phyloP scores from a whole-genome alignment of 2,329 filamentous ascomycete species.

The Daldinia sp. region DNA sequence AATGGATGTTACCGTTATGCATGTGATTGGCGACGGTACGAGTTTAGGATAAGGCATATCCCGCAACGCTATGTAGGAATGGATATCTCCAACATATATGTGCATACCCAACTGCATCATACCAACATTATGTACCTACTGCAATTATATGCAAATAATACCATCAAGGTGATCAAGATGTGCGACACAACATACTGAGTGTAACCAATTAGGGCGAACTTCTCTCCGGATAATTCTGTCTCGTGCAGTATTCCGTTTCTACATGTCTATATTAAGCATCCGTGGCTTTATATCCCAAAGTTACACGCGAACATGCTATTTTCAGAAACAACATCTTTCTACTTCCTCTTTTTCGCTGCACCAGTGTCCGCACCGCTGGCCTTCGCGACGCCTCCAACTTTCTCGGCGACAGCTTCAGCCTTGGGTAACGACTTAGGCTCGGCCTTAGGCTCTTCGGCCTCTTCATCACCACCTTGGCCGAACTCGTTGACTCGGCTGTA shows the following conservation, averaged over 20 bases:
- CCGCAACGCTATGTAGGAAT: not conserved
- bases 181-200: not conserved
- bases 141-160: not conserved
- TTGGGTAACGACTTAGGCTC: constrained; percentile 55
- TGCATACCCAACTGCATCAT: not conserved
- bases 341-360: constrained; percentile 63
- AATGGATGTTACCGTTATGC: not conserved
- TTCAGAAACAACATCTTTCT: constrained; percentile 18
- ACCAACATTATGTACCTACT: not conserved
- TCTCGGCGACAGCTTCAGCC: constrained; percentile 43
- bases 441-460: constrained; percentile 63
- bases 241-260: not conserved
- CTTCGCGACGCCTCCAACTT: constrained; percentile 57
- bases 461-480: constrained; percentile 96
- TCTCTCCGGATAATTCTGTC: not conserved
- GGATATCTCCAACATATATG: not conserved
- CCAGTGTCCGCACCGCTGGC: constrained; percentile 64
- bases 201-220: not conserved
- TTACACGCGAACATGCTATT: not conserved
- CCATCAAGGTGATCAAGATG: not conserved
- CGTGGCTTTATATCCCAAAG: constrained; percentile 11
- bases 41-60: not conserved
- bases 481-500: constrained; percentile 96
- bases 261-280: constrained; percentile 6
- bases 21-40: constrained; percentile 23